Conservation (phyloP, 2,329 filamentous ascomycete species). For the Trichocomaceae sp. region DNA sequence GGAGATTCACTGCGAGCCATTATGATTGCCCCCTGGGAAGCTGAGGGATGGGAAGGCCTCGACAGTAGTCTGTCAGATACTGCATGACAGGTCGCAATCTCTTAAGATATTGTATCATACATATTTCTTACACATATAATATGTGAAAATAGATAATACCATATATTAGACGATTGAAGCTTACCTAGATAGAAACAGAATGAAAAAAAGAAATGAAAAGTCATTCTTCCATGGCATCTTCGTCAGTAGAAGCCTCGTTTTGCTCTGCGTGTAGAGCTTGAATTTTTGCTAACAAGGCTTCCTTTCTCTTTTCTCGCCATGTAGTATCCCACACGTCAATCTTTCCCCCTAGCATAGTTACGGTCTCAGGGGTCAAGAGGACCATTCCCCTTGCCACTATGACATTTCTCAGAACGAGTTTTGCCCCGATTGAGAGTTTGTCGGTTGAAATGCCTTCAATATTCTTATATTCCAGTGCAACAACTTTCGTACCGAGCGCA, state of each 20-base stretch:
- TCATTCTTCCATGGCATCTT: conserved; percentile 23
- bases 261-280: conserved; percentile 24
- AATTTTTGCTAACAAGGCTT: conserved; percentile 58
- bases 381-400: conserved; percentile 66
- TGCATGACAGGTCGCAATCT: conserved; percentile 13
- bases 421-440: conserved; percentile 65
- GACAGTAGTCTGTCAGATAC: conserved; percentile 23
- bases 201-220: neutral
- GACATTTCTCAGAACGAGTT: conserved; percentile 64
- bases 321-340: conserved; percentile 71
- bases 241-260: conserved; percentile 21
- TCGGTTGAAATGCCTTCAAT: conserved; percentile 59
- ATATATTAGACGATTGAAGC: neutral
- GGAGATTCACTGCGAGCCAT: conserved; percentile 71
- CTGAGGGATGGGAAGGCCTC: conserved; percentile 55
- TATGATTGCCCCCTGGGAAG: conserved; percentile 74
- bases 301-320: conserved; percentile 68
- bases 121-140: neutral
- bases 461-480: conserved; percentile 63
- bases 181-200: neutral
- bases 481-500: conserved; percentile 59
- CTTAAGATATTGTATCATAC: conserved; percentile 3
- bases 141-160: conserved; percentile 9
- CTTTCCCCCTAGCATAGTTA: conserved; percentile 76
- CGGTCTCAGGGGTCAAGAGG: conserved; percentile 64